These are phyloP conservation scores for Solanum hybrid DNA, from an alignment of 305 asterid species.

Conservation along the genomic window DNA sequence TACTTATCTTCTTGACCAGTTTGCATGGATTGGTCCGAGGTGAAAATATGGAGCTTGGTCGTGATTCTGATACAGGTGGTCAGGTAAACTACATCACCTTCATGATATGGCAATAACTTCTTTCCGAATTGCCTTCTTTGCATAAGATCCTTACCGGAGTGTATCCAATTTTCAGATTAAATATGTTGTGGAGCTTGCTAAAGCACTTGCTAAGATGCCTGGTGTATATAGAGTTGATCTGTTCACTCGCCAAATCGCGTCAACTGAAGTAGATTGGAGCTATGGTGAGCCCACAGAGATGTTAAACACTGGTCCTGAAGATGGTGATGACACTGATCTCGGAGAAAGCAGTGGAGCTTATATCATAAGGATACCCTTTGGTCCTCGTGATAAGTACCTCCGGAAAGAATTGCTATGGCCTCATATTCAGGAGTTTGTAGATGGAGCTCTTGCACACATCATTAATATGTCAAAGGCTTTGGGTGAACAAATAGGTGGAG, in stretches of 20 bases:
- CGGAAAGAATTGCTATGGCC: conserved; percentile 76
- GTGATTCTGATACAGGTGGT: conserved; percentile 96
- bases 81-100: conserved; percentile 37
- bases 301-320: conserved; percentile 52
- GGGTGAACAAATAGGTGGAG: conserved; percentile 66
- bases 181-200: conserved; percentile 86
- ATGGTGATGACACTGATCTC: conserved; percentile 30
- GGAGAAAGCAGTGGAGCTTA: conserved; percentile 86
- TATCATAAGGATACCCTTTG: conserved; percentile 68
- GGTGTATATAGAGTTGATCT: conserved; percentile 78
- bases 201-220: conserved; percentile 75
- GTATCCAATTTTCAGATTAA: conserved; percentile 43
- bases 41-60: conserved; percentile 96
- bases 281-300: conserved; percentile 89
- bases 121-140: background rate
- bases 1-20: conserved; percentile 30
- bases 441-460: conserved; percentile 74
- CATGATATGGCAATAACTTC: background rate
- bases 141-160: conserved; percentile 2
- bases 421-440: conserved; percentile 71
- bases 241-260: conserved; percentile 69
- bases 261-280: conserved; percentile 78
- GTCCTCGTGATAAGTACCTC: conserved; percentile 65
- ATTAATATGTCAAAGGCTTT: conserved; percentile 67
- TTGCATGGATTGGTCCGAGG: conserved; percentile 91